phyloP scores from a whole-genome alignment of 352 stramenopile genomes.

The Pythium insidiosum region DNA sequence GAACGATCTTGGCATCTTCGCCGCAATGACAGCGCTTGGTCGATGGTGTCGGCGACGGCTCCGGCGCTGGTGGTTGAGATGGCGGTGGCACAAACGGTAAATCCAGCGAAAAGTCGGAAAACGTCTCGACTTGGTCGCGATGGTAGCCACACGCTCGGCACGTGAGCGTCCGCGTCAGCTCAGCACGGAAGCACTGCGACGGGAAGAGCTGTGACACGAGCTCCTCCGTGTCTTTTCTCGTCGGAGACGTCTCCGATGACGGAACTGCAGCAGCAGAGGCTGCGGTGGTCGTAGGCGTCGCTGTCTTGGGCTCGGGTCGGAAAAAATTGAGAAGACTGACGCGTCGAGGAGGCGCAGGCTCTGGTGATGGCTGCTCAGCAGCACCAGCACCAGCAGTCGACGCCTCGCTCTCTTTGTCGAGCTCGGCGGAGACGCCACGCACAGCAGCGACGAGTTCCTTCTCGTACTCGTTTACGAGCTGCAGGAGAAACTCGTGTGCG shows the following conservation, averaged over 20 bases:
- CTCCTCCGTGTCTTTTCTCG: conserved; percentile 18
- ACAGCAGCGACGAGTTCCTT: conserved; percentile 63
- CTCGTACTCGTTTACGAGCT: conserved; percentile 79
- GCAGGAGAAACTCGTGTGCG: conserved; percentile 82
- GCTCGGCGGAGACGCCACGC: no score
- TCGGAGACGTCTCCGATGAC: not conserved
- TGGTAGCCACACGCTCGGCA: conserved; percentile 74
- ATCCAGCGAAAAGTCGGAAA: conserved; percentile 85
- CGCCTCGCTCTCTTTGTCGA: no score
- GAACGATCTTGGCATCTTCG: no score
- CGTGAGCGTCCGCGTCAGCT: conserved; percentile 70
- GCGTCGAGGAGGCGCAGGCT: no score
- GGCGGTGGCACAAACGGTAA: no score
- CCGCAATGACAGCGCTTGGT: no score
- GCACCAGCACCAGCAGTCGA: not conserved
- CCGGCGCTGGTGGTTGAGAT: not conserved
- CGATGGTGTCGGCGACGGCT: not conserved
- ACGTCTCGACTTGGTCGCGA: conserved; percentile 68
- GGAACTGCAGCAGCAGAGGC: not conserved
- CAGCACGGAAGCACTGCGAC: conserved; percentile 69
- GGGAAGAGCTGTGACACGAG: conserved; percentile 50
- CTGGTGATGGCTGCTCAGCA: conserved; percentile 7
- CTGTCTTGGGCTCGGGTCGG: conserved; percentile 16
- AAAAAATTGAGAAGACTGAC: conserved; percentile 70
- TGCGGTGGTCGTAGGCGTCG: not conserved